Percentiles rank a stretch among this genome's conserved stretches.
Conservation (phyloP, 2,329 filamentous ascomycete genomes). For the Alternaria tenuissima region DNA sequence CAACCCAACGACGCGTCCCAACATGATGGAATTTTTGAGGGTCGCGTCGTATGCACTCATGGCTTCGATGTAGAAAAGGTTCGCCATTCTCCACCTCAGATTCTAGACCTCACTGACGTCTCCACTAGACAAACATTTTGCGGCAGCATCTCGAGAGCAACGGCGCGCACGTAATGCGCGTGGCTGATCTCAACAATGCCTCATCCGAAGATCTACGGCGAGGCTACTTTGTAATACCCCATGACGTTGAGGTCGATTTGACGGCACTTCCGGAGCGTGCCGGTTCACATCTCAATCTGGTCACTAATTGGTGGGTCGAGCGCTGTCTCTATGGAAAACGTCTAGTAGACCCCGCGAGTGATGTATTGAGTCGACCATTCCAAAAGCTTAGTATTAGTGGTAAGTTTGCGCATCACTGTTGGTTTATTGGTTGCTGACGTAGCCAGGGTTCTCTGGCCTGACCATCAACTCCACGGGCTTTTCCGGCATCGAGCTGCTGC, state of each 20-base stretch:
- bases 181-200: constrained; percentile 34
- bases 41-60: constrained; percentile 53
- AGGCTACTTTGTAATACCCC: constrained; percentile 57
- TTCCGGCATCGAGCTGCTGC: constrained; percentile 81
- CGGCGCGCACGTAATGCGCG: constrained; percentile 45
- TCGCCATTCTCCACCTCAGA: constrained; percentile 8
- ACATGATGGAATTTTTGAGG: constrained; percentile 53
- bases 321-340: constrained; percentile 80
- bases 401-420: constrained; percentile 30
- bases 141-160: constrained; percentile 43
- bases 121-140: constrained; percentile 43
- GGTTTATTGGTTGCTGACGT: constrained; percentile 28
- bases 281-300: constrained; percentile 49
- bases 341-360: constrained; percentile 72
- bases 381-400: constrained; percentile 70
- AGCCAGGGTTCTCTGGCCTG: constrained; percentile 70
- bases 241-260: constrained; percentile 50
- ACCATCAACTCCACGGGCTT: constrained; percentile 84
- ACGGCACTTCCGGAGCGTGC: constrained; percentile 47
- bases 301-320: constrained; percentile 96
- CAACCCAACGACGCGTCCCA: constrained; percentile 51
- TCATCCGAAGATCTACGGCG: constrained; percentile 38
- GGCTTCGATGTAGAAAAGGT: constrained; percentile 57
- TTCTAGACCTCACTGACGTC: constrained; percentile 32
- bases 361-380: constrained; percentile 81